Evolutionary conservation across 306 rosid species (phyloP).

Genomic region (Heteromeles arbutifolia): DNA sequence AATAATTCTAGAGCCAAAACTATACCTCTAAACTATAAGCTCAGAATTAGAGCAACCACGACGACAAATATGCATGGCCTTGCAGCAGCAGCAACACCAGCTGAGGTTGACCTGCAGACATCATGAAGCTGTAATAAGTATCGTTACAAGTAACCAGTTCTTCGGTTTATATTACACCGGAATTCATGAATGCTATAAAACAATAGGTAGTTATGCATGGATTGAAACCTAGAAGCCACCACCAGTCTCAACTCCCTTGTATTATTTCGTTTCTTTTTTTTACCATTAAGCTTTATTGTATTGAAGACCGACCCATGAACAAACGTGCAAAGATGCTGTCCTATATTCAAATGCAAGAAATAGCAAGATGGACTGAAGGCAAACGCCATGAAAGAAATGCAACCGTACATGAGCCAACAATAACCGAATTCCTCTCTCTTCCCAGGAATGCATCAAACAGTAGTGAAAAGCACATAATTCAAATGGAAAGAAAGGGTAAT

Average conservation of each 20-base stretch:
- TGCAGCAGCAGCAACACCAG: constrained; percentile 23
- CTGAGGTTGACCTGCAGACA: constrained; percentile 66
- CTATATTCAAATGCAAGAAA: background rate
- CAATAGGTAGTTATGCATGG: background rate
- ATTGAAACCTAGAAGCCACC: background rate
- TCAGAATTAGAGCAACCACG: constrained; percentile 29
- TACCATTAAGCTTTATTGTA: background rate
- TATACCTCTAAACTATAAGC: constrained; percentile 46
- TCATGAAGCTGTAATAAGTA: constrained; percentile 1
- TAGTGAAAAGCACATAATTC: background rate
- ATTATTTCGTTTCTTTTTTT: background rate
- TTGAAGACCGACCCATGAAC: too few relatives aligned
- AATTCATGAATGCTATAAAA: background rate
- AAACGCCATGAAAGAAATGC: background rate
- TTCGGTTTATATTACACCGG: background rate
- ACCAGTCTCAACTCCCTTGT: background rate
- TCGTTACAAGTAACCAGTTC: background rate
- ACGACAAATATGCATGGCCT: constrained; percentile 34
- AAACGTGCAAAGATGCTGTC: background rate
- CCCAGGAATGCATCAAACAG: background rate
- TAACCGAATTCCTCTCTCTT: background rate
- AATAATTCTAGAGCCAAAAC: constrained; percentile 4
- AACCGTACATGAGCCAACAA: too few relatives aligned
- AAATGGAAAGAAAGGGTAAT: background rate
- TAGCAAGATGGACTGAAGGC: background rate